These are phyloP conservation scores for Acidomyces sp. DNA, from an alignment of 495 filamentous ascomycete species.

Conservation along the genomic window DNA sequence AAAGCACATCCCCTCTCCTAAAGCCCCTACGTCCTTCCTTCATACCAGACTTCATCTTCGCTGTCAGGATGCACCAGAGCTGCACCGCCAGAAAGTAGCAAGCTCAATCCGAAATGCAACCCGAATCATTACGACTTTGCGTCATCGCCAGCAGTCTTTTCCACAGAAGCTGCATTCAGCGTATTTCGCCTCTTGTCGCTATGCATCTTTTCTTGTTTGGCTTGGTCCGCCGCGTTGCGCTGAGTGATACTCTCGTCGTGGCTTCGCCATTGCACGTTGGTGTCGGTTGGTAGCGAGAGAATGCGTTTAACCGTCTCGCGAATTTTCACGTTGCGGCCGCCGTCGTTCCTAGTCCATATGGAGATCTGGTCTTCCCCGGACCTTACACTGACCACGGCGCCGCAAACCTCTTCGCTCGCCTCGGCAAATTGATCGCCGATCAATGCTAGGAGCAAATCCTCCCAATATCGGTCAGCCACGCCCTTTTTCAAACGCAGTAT, in stretches of 20 bases:
- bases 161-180: not conserved
- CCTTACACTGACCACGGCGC: conserved; percentile 81
- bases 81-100: too few relatives aligned
- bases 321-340: conserved; percentile 90
- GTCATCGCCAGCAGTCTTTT: too few relatives aligned
- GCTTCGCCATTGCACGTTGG: conserved; percentile 85
- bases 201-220: conserved; percentile 22
- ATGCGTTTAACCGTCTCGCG: conserved; percentile 90
- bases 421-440: conserved; percentile 92
- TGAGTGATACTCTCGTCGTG: conserved; percentile 48
- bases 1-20: too few relatives aligned
- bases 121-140: too few relatives aligned
- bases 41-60: too few relatives aligned
- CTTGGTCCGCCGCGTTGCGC: conserved; percentile 29
- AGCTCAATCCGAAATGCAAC: too few relatives aligned
- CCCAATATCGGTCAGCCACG: conserved; percentile 93
- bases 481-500: conserved; percentile 92
- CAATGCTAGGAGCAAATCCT: conserved; percentile 82
- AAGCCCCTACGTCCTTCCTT: too few relatives aligned
- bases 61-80: too few relatives aligned
- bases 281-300: conserved; percentile 72
- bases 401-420: conserved; percentile 87
- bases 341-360: conserved; percentile 90
- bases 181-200: conserved; percentile 25
- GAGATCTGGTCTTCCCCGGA: conserved; percentile 94